phyloP scores from a whole-genome alignment of 208 protist genomes.

The Wallacemonas rigidus region DNA sequence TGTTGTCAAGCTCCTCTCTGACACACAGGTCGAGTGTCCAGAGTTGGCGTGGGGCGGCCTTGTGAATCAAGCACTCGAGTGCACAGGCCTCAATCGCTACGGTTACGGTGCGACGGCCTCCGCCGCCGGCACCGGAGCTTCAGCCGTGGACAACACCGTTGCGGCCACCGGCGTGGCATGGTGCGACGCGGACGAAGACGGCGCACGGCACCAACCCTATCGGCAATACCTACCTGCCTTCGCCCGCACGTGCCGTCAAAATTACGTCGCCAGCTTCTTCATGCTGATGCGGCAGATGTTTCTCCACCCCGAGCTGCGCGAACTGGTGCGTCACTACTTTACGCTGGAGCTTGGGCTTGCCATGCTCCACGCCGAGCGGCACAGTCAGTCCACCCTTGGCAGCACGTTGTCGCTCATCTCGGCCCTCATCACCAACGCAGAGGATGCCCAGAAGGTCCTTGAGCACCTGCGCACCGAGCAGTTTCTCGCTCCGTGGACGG shows the following conservation, averaged over 20 bases:
- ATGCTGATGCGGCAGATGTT: slow-evolving; percentile 76
- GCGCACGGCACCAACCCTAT: slow-evolving; percentile 29
- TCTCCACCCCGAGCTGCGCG: slow-evolving; percentile 49
- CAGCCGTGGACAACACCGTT: not conserved
- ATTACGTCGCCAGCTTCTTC: slow-evolving; percentile 74
- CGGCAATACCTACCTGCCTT: slow-evolving; percentile 67
- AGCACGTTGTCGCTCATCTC: slow-evolving; percentile 76
- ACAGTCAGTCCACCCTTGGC: slow-evolving; percentile 65
- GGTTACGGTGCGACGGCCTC: not conserved
- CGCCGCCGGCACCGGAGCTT: not conserved
- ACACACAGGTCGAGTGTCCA: slow-evolving; percentile 66
- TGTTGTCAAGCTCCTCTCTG: slow-evolving; percentile 62
- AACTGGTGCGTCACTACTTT: slow-evolving; percentile 48
- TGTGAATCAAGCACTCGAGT: slow-evolving; percentile 73
- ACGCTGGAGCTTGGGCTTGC: slow-evolving; percentile 56
- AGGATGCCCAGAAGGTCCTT: slow-evolving; percentile 54
- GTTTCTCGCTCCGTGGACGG: slow-evolving; percentile 12
- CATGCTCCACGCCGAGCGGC: slow-evolving; percentile 65
- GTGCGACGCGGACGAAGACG: slow-evolving; percentile 13
- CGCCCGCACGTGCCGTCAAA: slow-evolving; percentile 52
- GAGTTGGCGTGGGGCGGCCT: slow-evolving; percentile 81
- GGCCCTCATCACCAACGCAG: slow-evolving; percentile 55
- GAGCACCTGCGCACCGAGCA: not conserved
- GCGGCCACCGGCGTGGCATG: too few relatives aligned
- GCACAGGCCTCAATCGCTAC: slow-evolving; percentile 35